Percentiles rank a stretch among this genome's conserved stretches.
Conservation (phyloP, 768 basidiomycete species). For the Auriscalpium microsporum region DNA sequence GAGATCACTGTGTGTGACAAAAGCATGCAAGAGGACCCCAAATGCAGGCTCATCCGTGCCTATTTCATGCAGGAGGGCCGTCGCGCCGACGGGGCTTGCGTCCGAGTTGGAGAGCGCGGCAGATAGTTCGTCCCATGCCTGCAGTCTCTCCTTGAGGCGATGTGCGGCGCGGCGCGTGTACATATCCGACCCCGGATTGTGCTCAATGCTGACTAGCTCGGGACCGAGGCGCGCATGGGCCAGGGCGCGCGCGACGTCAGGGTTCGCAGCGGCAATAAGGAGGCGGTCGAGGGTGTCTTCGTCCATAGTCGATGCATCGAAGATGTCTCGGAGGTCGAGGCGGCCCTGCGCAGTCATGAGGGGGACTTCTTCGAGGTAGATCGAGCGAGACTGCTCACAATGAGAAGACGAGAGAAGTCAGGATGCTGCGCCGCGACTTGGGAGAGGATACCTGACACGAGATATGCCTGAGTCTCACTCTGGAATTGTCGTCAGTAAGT, state of each 20-base stretch:
- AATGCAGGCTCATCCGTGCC: slow-evolving; percentile 57
- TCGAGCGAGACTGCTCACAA: slow-evolving; percentile 37
- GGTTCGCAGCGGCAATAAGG: slow-evolving; percentile 57
- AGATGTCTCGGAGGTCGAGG: slow-evolving; percentile 46
- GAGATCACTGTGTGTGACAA: slow-evolving; percentile 52
- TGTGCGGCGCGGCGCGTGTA: slow-evolving; percentile 37
- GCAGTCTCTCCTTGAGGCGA: slow-evolving; percentile 41
- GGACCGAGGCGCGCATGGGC: slow-evolving; percentile 33
- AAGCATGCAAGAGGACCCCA: slow-evolving; percentile 66
- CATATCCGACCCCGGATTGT: slow-evolving; percentile 29
- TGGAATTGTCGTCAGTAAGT: slow-evolving; percentile 18
- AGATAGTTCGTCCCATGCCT: slow-evolving; percentile 53
- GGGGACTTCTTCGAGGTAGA: background rate
- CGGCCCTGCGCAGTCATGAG: slow-evolving; percentile 34
- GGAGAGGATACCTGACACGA: slow-evolving; percentile 52
- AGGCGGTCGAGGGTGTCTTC: slow-evolving; percentile 47
- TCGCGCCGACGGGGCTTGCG: slow-evolving; percentile 42
- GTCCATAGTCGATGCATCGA: slow-evolving; percentile 45
- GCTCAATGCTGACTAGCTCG: slow-evolving; percentile 31
- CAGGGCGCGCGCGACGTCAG: slow-evolving; percentile 51
- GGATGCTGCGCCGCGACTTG: slow-evolving; percentile 62
- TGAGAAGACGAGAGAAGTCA: slow-evolving; percentile 29
- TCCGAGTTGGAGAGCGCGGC: slow-evolving; percentile 48
- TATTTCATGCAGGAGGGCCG: slow-evolving; percentile 49
- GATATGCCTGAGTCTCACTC: slow-evolving; percentile 48